Base-by-base conservation (phyloP, 306 rosid genomes). In the Canavalia ensiformis region DNA sequence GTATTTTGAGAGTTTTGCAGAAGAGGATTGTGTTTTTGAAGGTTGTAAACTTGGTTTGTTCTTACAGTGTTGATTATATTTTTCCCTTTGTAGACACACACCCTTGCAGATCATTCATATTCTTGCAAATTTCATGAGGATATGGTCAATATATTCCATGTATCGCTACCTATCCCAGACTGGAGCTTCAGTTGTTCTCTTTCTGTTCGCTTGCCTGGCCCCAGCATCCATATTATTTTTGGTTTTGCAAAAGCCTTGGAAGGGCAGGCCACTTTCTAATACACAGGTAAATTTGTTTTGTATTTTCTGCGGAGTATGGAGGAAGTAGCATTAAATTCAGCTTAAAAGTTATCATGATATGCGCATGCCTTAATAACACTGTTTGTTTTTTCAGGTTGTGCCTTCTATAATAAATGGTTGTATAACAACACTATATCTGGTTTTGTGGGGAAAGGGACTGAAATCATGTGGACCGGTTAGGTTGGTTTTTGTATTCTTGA, bases 401-500 rank as follows among this genome's bases (percentile, higher is more conserved):
- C 99, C 99, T 72, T 92, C 97, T 60, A 68, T 96, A 77, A 91
- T 96, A 85, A 96, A 94, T 75, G 99, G 99, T 80, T 92, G 82
- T 84, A 93, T 96, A 87, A 93, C 97, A 68, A 97, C 99, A 58
- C 72, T 96, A 64, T 94, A 90, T 86, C 89, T 92, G 55, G 86
- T 94, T 79, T 87, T 96, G 84, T 96, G 98, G 99, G 99, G 99
- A 74, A 96, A 96, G 85, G 99, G 99, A 80, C 95, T 96, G 86
- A 93, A 89, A 84, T 89, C 97, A 68, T 96, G 98, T 88, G 99
- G 99, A 84, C 99, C 99, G 72, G 92, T 88, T 64, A 94, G 99
- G 98, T 96, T 83, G 87, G 92, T 84, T 82, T 85, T 64, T 57
- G 68, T 71, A 83, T 80, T 34, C 44, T 79, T 6, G 12, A 39